Percentiles rank a stretch among this genome's conserved stretches.
Conservation (phyloP, 345 rosid genomes). For the Populus ilicifolia region DNA sequence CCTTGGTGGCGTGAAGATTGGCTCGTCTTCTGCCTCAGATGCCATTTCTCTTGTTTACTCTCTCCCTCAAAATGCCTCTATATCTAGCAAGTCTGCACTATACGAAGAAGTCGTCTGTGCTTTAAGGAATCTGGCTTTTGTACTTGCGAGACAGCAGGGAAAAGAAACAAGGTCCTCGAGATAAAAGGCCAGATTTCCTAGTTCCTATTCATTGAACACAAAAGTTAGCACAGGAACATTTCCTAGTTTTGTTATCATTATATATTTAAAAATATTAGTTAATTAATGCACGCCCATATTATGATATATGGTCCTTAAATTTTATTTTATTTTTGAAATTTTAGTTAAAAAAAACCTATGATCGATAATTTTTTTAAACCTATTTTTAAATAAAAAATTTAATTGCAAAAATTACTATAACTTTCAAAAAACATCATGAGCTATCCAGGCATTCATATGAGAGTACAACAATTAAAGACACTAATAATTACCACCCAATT, state of each 20-base stretch:
- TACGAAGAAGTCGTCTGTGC: not conserved
- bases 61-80: not conserved
- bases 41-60: constrained; percentile 16
- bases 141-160: not conserved
- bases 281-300: too few species aligned
- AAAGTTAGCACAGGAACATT: not conserved
- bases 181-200: not conserved
- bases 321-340: too few species aligned
- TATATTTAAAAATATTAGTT: too few species aligned
- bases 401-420: too few species aligned
- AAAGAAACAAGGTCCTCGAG: not conserved
- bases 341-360: too few species aligned
- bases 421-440: not conserved
- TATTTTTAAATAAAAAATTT: too few species aligned
- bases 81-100: not conserved
- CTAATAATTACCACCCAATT: not conserved
- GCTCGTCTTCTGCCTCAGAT: constrained; percentile 30
- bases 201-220: not conserved
- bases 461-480: not conserved
- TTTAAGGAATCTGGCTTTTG: not conserved
- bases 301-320: too few species aligned
- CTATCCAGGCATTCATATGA: not conserved
- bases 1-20: constrained; percentile 24
- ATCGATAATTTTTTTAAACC: too few species aligned
- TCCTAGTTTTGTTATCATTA: not conserved